Evolutionary conservation across 306 rosid species (phyloP).

Genomic region (Vachellia pachyceras): DNA sequence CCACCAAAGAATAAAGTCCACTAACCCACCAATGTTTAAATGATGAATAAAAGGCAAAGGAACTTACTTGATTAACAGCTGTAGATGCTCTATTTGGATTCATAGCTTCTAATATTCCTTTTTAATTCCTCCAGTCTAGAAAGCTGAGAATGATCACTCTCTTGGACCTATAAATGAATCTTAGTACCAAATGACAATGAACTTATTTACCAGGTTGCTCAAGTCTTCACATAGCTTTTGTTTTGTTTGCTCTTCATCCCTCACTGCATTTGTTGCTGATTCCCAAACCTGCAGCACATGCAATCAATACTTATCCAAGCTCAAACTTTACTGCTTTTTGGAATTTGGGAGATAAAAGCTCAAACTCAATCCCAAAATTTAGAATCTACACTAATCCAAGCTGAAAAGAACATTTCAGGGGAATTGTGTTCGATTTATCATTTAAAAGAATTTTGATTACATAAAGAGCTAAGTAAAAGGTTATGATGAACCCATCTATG

Average conservation of each 20-base stretch:
- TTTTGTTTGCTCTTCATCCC: neutral
- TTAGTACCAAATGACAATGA: neutral
- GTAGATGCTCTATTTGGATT: neutral
- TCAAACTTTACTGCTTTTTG: no score
- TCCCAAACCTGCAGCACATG: neutral
- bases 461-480: slow-evolving; percentile 19
- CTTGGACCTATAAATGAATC: neutral
- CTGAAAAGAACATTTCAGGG: no score
- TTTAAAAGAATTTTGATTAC: no score
- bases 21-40: no score
- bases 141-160: neutral
- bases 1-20: no score
- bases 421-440: no score
- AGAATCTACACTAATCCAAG: no score
- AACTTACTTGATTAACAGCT: neutral
- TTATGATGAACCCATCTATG: slow-evolving; percentile 1
- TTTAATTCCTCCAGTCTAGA: slow-evolving; percentile 11
- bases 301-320: neutral
- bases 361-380: no score
- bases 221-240: slow-evolving; percentile 8
- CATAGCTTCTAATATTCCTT: neutral
- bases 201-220: neutral
- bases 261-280: neutral
- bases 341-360: no score
- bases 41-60: no score